Percentiles rank a stretch among this genome's conserved stretches.
Conservation (phyloP, 2,329 filamentous ascomycete genomes). For the Colletotrichum sp. region DNA sequence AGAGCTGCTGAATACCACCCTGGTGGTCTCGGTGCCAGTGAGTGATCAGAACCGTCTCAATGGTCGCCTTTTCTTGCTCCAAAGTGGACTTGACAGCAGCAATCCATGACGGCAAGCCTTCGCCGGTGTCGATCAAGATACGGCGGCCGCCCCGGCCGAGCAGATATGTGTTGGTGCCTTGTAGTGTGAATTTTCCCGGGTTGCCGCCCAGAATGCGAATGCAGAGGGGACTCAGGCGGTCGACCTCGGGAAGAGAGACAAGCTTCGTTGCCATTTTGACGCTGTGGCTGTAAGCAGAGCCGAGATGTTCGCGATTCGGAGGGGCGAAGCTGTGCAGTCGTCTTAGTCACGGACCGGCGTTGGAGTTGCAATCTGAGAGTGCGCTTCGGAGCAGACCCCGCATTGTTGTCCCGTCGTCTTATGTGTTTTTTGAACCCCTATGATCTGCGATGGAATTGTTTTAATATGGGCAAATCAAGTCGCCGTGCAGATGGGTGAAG, state of each 20-base stretch:
- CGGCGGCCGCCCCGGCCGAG: conserved; percentile 76
- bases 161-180: conserved; percentile 94
- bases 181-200: conserved; percentile 78
- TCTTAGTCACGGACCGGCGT: conserved; percentile 2
- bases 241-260: conserved; percentile 71
- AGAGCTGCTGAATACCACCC: conserved; percentile 75
- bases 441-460: background rate
- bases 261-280: conserved; percentile 65
- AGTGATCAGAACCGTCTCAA: conserved; percentile 78
- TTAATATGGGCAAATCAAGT: background rate
- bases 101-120: conserved; percentile 79
- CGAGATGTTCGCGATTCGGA: background rate
- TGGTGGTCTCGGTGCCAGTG: conserved; percentile 94
- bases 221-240: conserved; percentile 77
- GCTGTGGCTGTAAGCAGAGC: background rate
- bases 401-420: conserved; percentile 8
- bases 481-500: background rate
- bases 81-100: conserved; percentile 69
- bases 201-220: conserved; percentile 90
- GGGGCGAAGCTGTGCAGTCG: background rate
- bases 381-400: background rate
- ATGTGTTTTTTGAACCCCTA: background rate
- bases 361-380: background rate
- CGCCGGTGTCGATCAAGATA: conserved; percentile 88
- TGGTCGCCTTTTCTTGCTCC: conserved; percentile 67